Base-by-base conservation (phyloP, 768 basidiomycete genomes). In the Sistotremastrum niveocremeum region DNA sequence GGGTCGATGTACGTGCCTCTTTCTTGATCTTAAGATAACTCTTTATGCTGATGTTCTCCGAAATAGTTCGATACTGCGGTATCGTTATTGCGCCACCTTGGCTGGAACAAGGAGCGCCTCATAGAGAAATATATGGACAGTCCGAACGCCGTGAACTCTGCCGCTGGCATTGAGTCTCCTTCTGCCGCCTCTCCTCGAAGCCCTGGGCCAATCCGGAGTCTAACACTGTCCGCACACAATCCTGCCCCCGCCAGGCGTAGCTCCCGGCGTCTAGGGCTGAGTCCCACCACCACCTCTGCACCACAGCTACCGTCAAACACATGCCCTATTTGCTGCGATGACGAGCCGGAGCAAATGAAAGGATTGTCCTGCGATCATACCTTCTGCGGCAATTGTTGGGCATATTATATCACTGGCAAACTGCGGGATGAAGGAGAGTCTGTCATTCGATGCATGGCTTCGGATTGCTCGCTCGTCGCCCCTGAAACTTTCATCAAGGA, bases 51-150 rank as follows among this genome's bases (percentile, higher is more conserved):
- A 37, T 45, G 39, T 35, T 43, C 29, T 11, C 41, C 34, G 44
- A 9, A 37, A 12, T 59, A 91, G 89, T 54, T 62, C 2, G 74
- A 74, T 54, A 74, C 74, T 2, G 91, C 91, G 4, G 71, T 78
- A 2, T 66, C 91, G 32, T 71, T 99, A 5, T 67, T 99, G 48
- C 78, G 91, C 31, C 67, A 85, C 64, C 76, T 83, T 70, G 69
- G 73, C 46, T 99, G 95, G 95, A 98, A 98, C 71, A 88, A 87
- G 59, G 95, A 99, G 60, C 81, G 82, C 46, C 74, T 99, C 20
- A 88, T 90, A 54, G 94, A 98, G 66, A 84, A 87, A 61, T 98
- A 88, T 65, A 95, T 95, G 90, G 94, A 97, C 55, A 85, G 89
- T 49, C 76, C 87, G 1, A 69, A 77, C 12, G 65, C 67, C 6